A percentile compares a stretch with the other conserved stretches of the same genome.
phyloP scores from a whole-genome alignment of 2,329 filamentous ascomycete genomes.

The Neopestalotiopsis sp. region DNA sequence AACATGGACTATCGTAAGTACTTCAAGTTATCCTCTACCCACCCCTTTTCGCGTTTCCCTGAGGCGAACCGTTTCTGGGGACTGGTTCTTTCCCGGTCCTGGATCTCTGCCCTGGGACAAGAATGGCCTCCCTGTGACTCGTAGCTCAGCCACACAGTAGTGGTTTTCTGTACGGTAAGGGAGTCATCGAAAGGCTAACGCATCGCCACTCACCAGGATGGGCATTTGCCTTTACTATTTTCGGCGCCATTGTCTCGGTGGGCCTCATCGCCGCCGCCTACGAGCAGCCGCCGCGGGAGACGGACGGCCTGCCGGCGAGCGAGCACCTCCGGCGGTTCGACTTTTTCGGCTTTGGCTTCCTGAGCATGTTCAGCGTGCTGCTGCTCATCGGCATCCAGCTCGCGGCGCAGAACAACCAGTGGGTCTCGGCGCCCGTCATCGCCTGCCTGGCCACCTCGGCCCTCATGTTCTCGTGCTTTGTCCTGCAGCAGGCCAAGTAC shows the following conservation, averaged over 20 bases:
- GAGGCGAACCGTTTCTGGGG: too few species aligned
- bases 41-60: too few species aligned
- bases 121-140: too few species aligned
- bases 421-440: slow-evolving; percentile 13
- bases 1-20: slow-evolving; percentile 19
- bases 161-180: too few species aligned
- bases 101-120: too few species aligned
- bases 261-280: slow-evolving; percentile 10
- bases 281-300: slow-evolving; percentile 13
- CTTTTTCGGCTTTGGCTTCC: slow-evolving; percentile 19
- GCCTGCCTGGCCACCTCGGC: neutral
- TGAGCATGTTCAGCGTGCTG: slow-evolving; percentile 16
- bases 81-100: too few species aligned
- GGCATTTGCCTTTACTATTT: slow-evolving; percentile 21
- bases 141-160: too few species aligned
- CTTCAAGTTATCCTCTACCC: too few species aligned
- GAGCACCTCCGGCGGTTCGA: slow-evolving; percentile 19
- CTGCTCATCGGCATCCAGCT: slow-evolving; percentile 19
- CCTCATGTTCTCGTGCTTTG: slow-evolving; percentile 16
- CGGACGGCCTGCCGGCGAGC: slow-evolving; percentile 9
- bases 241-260: slow-evolving; percentile 18
- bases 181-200: too few species aligned
- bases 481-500: slow-evolving; percentile 17
- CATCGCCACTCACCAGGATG: neutral
- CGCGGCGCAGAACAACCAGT: slow-evolving; percentile 17